These are phyloP conservation scores for Verticillium longisporum DNA, from an alignment of 2,329 filamentous ascomycete species.

Conservation along the genomic window DNA sequence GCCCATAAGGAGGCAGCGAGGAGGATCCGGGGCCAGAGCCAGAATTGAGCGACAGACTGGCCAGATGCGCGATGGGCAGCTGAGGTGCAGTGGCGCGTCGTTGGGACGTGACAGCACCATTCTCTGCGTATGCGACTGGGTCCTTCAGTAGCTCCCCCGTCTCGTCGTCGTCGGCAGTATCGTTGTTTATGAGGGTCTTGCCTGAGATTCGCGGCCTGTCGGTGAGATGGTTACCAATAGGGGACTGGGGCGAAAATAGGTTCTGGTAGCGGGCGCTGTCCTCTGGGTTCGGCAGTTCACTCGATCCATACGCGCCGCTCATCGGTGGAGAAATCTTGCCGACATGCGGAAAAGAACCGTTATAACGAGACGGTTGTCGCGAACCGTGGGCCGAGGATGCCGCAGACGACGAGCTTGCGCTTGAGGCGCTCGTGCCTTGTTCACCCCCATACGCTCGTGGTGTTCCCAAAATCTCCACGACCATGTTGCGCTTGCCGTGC, in stretches of 20 bases:
- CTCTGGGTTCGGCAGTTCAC: slow-evolving; percentile 54
- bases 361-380: slow-evolving; percentile 54
- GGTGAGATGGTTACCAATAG: slow-evolving; percentile 63
- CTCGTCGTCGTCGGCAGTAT: slow-evolving; percentile 60
- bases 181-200: slow-evolving; percentile 65
- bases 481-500: slow-evolving; percentile 48
- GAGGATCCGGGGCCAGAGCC: slow-evolving; percentile 37
- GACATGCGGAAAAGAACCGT: slow-evolving; percentile 52
- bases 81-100: slow-evolving; percentile 68
- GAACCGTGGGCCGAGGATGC: slow-evolving; percentile 38
- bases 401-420: slow-evolving; percentile 16
- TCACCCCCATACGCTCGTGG: slow-evolving; percentile 19
- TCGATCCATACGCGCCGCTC: slow-evolving; percentile 41
- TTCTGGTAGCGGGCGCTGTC: slow-evolving; percentile 48
- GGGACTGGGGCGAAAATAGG: slow-evolving; percentile 67
- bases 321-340: slow-evolving; percentile 57
- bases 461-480: slow-evolving; percentile 49
- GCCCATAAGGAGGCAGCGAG: slow-evolving; percentile 41
- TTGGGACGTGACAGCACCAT: slow-evolving; percentile 42
- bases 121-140: slow-evolving; percentile 67
- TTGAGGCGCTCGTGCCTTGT: slow-evolving; percentile 11
- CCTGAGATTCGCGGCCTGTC: slow-evolving; percentile 55
- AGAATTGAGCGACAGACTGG: slow-evolving; percentile 65
- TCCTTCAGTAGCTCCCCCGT: slow-evolving; percentile 67
- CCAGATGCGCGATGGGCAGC: slow-evolving; percentile 62